These are phyloP conservation scores for Cercospora sp. DNA, from an alignment of 2,329 filamentous ascomycete species.

Conservation along the genomic window DNA sequence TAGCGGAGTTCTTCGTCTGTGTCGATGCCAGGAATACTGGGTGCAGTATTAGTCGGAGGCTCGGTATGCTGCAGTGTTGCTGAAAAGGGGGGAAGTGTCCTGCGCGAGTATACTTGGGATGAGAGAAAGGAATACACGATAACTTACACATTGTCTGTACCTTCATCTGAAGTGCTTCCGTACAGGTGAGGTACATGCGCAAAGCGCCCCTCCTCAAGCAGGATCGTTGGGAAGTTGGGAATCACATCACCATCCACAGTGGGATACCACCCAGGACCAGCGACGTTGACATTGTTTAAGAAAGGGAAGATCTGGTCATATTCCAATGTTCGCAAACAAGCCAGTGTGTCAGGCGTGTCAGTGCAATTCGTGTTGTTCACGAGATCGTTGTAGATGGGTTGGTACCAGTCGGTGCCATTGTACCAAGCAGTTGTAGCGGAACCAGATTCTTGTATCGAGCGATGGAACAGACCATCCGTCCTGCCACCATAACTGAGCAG, in stretches of 20 bases:
- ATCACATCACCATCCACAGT: conserved; percentile 60
- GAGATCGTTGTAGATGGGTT: conserved; percentile 65
- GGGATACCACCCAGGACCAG: conserved; percentile 42
- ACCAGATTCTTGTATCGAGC: conserved; percentile 49
- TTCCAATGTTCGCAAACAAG: conserved; percentile 61
- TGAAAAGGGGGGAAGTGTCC: too few relatives aligned
- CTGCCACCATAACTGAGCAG: conserved; percentile 50
- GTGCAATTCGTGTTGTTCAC: conserved; percentile 41
- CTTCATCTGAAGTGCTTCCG: conserved; percentile 68
- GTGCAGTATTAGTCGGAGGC: neutral
- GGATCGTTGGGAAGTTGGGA: conserved; percentile 52
- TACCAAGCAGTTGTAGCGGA: conserved; percentile 29
- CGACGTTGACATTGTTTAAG: conserved; percentile 30
- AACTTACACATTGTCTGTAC: conserved; percentile 53
- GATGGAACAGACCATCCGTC: conserved; percentile 51
- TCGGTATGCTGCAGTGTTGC: neutral
- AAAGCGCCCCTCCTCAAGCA: conserved; percentile 61
- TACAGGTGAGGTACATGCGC: conserved; percentile 61
- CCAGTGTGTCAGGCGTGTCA: conserved; percentile 31
- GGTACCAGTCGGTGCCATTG: conserved; percentile 37
- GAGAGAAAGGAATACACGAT: too few relatives aligned
- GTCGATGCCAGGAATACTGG: conserved; percentile 53
- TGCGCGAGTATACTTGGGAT: too few relatives aligned
- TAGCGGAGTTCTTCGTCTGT: conserved; percentile 31
- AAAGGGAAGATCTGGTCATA: conserved; percentile 30